Evolutionary conservation across 306 rosid species (phyloP).

Genomic region (Heteromeles arbutifolia): DNA sequence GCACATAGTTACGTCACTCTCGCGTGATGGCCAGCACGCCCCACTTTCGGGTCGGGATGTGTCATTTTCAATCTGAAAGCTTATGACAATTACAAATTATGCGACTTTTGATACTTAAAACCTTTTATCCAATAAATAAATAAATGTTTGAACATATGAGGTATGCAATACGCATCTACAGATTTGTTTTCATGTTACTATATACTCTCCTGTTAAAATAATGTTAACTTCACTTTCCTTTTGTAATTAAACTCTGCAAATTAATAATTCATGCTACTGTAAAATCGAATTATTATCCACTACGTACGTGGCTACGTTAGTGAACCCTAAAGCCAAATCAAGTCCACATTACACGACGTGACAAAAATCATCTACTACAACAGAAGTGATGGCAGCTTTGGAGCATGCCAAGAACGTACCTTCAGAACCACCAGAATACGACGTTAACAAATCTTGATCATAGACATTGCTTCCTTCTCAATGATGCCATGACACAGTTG

Average conservation of each 20-base stretch:
- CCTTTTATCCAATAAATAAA: too few species aligned
- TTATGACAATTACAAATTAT: too few species aligned
- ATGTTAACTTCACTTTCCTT: neutral
- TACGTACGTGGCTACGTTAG: slow-evolving; percentile 7
- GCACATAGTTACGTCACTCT: too few species aligned
- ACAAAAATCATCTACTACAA: neutral
- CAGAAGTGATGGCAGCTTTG: slow-evolving; percentile 21
- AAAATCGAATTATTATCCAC: neutral
- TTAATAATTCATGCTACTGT: neutral
- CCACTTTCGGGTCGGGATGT: too few species aligned
- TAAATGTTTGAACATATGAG: too few species aligned
- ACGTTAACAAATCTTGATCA: neutral
- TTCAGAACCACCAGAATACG: neutral
- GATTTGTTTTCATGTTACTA: too few species aligned
- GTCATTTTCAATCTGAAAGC: too few species aligned
- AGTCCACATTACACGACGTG: slow-evolving; percentile 8
- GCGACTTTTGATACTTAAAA: too few species aligned
- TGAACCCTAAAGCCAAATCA: slow-evolving; percentile 9
- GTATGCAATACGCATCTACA: too few species aligned
- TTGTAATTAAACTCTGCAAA: neutral
- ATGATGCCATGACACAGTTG: slow-evolving; percentile 29
- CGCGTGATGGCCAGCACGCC: too few species aligned
- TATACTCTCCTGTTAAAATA: neutral
- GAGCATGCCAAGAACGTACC: neutral
- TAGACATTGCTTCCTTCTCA: slow-evolving; percentile 3